Base-by-base conservation (phyloP, 2,329 filamentous ascomycete species). In the Xylaria sp. region DNA sequence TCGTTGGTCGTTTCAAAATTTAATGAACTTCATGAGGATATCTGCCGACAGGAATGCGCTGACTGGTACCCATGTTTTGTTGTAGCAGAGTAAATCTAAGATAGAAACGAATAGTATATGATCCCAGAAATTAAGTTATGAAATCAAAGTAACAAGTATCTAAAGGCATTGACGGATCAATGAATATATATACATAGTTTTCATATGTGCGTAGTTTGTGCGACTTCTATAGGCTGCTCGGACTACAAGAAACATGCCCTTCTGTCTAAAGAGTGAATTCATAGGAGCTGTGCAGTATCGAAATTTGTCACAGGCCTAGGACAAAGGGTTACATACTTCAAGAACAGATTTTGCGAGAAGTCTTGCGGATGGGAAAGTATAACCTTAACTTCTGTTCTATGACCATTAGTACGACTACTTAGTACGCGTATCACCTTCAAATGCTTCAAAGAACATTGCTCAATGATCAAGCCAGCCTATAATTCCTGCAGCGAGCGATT, bases 381-480 rank as follows among this genome's bases (percentile, higher is more conserved):
- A 73, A 62, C 8, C 75, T 73, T 56, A 71, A 70, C 34, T 80
- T 80, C 54, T 69, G 75, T 25, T 58, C 76, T 3, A 59, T 80
- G 9, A 71, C 52, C 25, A 78, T 76, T 5, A 70, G 78, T 79
- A 74, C 48, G 68, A 25, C 5, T 18, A 12, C 54, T 20, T 25
- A 20, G 10, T 25, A 5, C 15, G 20, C 3, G 20, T 28, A n/a
- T 28, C 8, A 6, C 12, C n/a, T 10, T 32, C 13, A 51, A 8
- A 52, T 34, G 15, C 7, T 20, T 20, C 46, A 4, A 34, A 48
- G n/a, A 15, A n/a, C n/a, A 6, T 34, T 52, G 39, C 51, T 68
- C 50, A 63, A 62, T 2, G 3, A 3, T n/a, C 5, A 25, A 0
- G 50, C 18, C 32, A 77, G 75, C 73, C 18, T 74, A 77, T 28